Conservation (phyloP, 257 asterid genomes). For the Nicotiana paniculata region DNA sequence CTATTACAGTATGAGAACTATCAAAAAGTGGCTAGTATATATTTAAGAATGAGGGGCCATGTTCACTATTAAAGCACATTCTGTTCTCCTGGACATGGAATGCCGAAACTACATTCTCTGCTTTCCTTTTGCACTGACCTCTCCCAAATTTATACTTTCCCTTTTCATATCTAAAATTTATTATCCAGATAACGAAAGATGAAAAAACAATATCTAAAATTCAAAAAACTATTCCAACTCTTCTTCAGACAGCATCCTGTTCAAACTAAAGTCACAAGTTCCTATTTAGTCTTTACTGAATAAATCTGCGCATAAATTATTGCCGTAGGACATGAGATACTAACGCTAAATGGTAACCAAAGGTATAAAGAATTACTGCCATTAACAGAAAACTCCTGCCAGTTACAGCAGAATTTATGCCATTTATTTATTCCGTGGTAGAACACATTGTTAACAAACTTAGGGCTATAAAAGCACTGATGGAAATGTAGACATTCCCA, state of each 20-base stretch:
- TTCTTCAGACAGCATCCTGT: background rate
- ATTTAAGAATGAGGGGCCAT: background rate
- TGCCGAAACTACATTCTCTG: background rate
- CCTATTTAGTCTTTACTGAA: background rate
- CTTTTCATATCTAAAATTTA: background rate
- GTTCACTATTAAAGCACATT: background rate
- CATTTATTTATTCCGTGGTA: background rate
- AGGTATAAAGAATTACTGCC: too few species aligned
- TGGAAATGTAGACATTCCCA: background rate
- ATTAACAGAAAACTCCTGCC: background rate
- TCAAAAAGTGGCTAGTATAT: background rate
- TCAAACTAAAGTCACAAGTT: background rate
- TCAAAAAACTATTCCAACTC: background rate
- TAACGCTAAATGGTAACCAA: background rate
- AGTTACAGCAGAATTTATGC: background rate
- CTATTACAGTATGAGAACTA: background rate
- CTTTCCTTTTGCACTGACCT: background rate
- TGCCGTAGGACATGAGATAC: background rate
- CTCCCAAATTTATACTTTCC: background rate
- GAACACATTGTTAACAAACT: background rate
- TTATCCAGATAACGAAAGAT: too few species aligned
- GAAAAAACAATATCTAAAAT: background rate
- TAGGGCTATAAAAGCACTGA: background rate
- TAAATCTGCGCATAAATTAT: background rate
- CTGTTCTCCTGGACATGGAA: background rate